Base-by-base conservation (phyloP, 1,284 basidiomycete species). In the Tranzscheliella williamsii region DNA sequence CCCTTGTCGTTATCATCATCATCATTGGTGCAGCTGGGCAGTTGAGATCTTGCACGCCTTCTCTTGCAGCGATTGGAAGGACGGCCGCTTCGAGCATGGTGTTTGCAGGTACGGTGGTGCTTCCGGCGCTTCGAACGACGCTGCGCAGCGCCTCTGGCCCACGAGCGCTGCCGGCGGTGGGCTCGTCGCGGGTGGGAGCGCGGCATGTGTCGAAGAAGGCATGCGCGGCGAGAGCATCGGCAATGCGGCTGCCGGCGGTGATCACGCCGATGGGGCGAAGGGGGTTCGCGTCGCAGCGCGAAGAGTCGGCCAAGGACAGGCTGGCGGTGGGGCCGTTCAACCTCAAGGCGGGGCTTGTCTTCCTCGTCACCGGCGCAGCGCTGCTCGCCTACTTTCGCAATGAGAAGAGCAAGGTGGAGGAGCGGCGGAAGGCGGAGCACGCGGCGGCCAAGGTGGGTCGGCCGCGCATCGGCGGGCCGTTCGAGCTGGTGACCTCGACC, bases 391-490 rank as follows among this genome's bases (percentile, higher is more conserved):
- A 97, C 81, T 97, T 98, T 79, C 84, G 86, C 40, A 81, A 85
- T 45, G 92, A 96, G 79, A 97, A 97, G 80, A 40, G 42, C n/a
- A 56, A 58, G 20, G 54, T 76, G 3, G 66, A 58, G 7, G 55
- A 63, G 35, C 30, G 56, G 4, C 44, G 60, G 23, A 50, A 50
- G 22, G 52, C 51, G 13, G 72, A 70, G 41, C 65, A 58, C 3
- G 62, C 66, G 5, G 38, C 54, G 12, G 67, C 66, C 36, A 62
- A 81, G 27, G 79, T 84, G n/a, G 84, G 84, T 2, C 79, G 81
- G 50, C 83, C 94, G 1, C 83, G 87, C 31, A 88, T 98, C 53
- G 94, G 94, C 13, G 94, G 94, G 0, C 87, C 92, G 0, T 97
- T 98, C 81, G 21, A 52, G 20, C 64, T 77, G 11, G 42, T 76